These are phyloP conservation scores for Chlamydomonas incerta DNA, from an alignment of 139 green algal genomes.

Conservation along the genomic window DNA sequence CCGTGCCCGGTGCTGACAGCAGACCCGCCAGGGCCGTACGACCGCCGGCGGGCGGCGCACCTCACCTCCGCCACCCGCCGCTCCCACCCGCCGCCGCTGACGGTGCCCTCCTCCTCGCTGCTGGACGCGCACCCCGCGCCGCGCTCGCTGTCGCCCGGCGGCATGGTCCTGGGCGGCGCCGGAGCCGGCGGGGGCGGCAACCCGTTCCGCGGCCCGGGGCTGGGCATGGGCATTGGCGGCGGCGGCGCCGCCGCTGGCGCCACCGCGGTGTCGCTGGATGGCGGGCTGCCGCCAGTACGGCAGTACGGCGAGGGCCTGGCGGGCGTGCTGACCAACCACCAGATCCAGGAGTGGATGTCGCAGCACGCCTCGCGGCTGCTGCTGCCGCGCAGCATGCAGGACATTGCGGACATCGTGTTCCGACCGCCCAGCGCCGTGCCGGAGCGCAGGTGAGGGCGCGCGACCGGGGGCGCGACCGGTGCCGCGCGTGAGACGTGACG, in stretches of 20 bases:
- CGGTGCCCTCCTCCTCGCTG: no score
- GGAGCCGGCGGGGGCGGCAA: no score
- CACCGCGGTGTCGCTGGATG: background rate
- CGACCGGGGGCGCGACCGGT: no score
- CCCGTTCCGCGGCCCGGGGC: no score
- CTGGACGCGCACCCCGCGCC: no score
- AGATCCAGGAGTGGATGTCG: conserved; percentile 50
- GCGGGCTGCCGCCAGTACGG: background rate
- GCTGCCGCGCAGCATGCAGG: conserved; percentile 40
- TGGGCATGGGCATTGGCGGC: no score
- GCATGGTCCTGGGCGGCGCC: no score
- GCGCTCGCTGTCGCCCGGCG: no score
- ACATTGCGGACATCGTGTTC: conserved; percentile 41
- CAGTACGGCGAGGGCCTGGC: conserved; percentile 38
- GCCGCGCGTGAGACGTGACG: no score
- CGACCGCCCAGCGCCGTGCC: conserved; percentile 25
- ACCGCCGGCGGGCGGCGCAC: background rate
- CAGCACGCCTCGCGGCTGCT: conserved; percentile 45
- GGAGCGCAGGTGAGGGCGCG: conserved; percentile 18
- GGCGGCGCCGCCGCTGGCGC: no score
- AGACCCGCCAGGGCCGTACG: conserved; percentile 7
- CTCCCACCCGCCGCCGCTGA: background rate
- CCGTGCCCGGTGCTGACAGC: background rate
- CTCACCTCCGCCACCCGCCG: conserved; percentile 1
- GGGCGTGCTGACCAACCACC: conserved; percentile 35